Evolutionary conservation across 495 filamentous ascomycete species (phyloP), one percentile per base, ranked within the genome.

Genomic region (Hyaloscypha hepaticicola): DNA sequence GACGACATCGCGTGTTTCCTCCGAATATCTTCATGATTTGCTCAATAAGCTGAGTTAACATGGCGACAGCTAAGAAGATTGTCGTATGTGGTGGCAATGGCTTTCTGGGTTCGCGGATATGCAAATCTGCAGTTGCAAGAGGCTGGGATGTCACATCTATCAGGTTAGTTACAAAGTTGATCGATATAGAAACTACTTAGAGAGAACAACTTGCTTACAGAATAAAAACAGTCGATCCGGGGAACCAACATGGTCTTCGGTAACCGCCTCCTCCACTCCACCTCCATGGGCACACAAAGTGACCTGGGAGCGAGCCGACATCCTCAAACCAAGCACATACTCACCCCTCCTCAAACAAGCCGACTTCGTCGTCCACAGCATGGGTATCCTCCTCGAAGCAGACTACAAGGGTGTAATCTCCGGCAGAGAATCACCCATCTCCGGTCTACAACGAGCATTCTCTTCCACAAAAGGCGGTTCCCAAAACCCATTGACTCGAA

Each of bases 301-400:
- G 4, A 80, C 86, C 64, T 99, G 95, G 96, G 86, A 89, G 58
- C 88, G 86, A 61, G 95, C 87, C 59, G 90, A 99, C 77, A 87
- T 97, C 66, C 82, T 99, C 58, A 83, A 88, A 34, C 95, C 95
- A 1, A 76, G 83, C 0, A 87, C 87, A 52, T 99, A 96, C 77
- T 83, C 83, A 25, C 75, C 86, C 1, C 82, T 90, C 29, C 82
- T 99, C 60, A 79, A 82, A 55, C 84, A 80, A 33, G 90, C 93
- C 51, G 87, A 90, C 72, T 91, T 87, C 31, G 92, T 98, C 16
- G 88, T 99, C 24, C 95, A 99, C 77, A 89, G 80, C 66, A 90
- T 96, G 87, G 95, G 95, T 7, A 98, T 99, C 59, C 81, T 99
- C n/a, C 83, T 99, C 14, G 95, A 99, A 77, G 93, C 94, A 8